Conservation (phyloP, 192 early-diverging fungal species). For the Coemansia sp. region DNA sequence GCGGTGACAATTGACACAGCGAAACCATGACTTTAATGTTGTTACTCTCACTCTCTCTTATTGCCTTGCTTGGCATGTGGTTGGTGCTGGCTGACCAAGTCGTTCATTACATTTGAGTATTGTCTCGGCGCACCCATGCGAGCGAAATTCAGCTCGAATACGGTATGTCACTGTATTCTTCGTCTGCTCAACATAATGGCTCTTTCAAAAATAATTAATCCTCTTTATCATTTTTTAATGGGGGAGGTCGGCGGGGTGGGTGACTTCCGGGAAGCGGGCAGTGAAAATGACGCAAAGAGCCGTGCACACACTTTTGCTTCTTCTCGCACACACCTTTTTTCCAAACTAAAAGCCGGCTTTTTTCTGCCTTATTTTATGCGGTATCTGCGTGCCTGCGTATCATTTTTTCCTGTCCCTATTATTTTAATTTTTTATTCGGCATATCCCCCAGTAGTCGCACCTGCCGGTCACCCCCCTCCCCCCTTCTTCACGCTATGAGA, state of each 20-base stretch:
- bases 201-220: neutral
- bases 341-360: constrained; percentile 2
- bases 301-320: constrained; percentile 4
- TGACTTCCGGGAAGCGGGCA: constrained; percentile 9
- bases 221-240: neutral
- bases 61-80: neutral
- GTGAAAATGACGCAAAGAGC: constrained; percentile 14
- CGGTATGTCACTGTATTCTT: neutral
- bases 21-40: neutral
- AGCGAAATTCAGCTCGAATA: neutral
- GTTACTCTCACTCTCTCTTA: neutral
- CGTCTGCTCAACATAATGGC: constrained; percentile 10
- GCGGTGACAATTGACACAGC: too few species aligned
- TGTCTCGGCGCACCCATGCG: too few species aligned
- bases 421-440: constrained; percentile 3
- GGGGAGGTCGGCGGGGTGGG: constrained; percentile 11
- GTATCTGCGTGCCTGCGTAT: constrained; percentile 15
- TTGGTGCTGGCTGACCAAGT: too few species aligned
- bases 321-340: constrained; percentile 4
- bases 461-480: neutral
- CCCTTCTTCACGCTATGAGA: too few species aligned
- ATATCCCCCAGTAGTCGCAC: neutral
- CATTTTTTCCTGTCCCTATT: constrained; percentile 5
- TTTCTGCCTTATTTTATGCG: constrained; percentile 11
- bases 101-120: too few species aligned